Percentiles rank a stretch among this genome's conserved stretches.
These are phyloP conservation scores for Glycyrrhiza uralensis DNA, from an alignment of 306 rosid genomes.

Conservation along the genomic window DNA sequence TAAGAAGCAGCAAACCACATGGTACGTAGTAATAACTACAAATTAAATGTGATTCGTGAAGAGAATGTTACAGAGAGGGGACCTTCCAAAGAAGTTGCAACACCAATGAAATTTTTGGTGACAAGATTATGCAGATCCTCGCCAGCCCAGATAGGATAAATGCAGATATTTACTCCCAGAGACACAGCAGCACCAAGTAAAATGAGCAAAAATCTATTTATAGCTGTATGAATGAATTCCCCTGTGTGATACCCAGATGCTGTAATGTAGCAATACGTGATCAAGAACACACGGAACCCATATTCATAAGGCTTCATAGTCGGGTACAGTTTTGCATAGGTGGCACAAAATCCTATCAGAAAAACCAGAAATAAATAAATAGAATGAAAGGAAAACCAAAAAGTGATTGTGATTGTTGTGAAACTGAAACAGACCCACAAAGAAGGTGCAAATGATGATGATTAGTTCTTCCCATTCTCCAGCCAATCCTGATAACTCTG, in stretches of 20 bases:
- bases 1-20: neutral
- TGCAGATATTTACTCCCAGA: constrained; percentile 70
- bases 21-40: neutral
- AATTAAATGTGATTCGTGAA: constrained; percentile 10
- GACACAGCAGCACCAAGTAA: constrained; percentile 83
- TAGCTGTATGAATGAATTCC: constrained; percentile 66
- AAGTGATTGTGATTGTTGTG: too few species aligned
- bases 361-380: neutral
- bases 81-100: constrained; percentile 95
- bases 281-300: constrained; percentile 90
- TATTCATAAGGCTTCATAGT: constrained; percentile 91
- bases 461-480: constrained; percentile 74
- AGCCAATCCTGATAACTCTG: constrained; percentile 58
- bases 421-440: constrained; percentile 47
- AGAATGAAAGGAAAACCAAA: neutral
- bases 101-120: constrained; percentile 66
- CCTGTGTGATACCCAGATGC: constrained; percentile 81
- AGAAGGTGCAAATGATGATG: constrained; percentile 59
- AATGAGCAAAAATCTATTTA: constrained; percentile 70
- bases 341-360: constrained; percentile 60
- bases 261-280: constrained; percentile 78
- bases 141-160: constrained; percentile 95
- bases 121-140: constrained; percentile 96
- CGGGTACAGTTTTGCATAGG: constrained; percentile 78
- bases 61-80: neutral